Conservation (phyloP, 2,329 filamentous ascomycete species). For the Claviceps arundinis region DNA sequence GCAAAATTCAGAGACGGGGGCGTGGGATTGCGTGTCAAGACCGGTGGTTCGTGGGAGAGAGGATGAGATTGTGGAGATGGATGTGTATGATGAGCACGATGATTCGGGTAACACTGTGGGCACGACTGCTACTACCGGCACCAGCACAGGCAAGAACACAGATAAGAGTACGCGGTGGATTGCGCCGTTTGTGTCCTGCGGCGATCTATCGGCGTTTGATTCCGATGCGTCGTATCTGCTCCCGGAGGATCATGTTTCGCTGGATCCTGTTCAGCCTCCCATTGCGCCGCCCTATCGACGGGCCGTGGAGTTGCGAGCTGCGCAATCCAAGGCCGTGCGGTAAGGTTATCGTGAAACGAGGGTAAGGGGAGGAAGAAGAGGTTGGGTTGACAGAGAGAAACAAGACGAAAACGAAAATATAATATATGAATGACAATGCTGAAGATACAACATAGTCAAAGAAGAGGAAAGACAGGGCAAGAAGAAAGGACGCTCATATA, state of each 20-base stretch:
- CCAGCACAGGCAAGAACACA: not conserved
- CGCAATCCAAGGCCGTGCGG: constrained; percentile 16
- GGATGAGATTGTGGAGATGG: constrained; percentile 31
- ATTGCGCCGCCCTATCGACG: constrained; percentile 92
- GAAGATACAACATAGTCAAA: no score
- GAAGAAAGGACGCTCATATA: not conserved
- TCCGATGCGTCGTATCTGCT: constrained; percentile 89
- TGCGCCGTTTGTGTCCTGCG: constrained; percentile 92
- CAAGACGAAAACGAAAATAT: not conserved
- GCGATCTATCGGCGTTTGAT: constrained; percentile 87
- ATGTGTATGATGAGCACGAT: constrained; percentile 31
- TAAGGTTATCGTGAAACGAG: not conserved
- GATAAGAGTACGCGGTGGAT: constrained; percentile 56
- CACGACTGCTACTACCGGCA: constrained; percentile 22
- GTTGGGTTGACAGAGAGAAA: not conserved
- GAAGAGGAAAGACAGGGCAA: not conserved
- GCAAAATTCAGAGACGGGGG: constrained; percentile 31
- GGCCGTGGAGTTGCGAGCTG: constrained; percentile 58
- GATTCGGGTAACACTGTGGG: constrained; percentile 14
- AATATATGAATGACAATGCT: not conserved
- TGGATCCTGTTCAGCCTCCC: constrained; percentile 88
- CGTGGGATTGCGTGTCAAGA: constrained; percentile 25
- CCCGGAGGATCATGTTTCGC: constrained; percentile 70
- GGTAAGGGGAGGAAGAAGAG: not conserved
- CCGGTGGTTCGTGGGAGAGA: constrained; percentile 11